These are phyloP conservation scores for Pogostemon cablin DNA, from an alignment of 257 asterid species.

Conservation along the genomic window DNA sequence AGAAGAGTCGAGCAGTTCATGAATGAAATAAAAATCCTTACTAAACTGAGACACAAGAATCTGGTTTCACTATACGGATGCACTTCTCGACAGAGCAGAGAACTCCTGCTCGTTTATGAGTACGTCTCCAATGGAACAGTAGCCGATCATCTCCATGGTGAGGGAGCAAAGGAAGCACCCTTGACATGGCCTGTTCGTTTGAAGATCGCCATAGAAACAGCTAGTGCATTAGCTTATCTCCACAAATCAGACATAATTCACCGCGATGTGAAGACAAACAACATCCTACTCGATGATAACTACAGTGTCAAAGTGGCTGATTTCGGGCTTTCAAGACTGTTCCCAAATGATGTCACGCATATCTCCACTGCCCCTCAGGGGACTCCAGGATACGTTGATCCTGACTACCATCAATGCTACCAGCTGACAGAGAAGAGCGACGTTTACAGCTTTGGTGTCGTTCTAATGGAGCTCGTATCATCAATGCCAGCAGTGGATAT, in stretches of 20 bases:
- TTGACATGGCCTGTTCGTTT: constrained; percentile 51
- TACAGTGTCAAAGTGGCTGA: constrained; percentile 60
- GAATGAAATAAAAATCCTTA: constrained; percentile 57
- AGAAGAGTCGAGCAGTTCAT: constrained; percentile 56
- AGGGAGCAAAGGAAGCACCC: constrained; percentile 21
- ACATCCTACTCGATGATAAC: constrained; percentile 54
- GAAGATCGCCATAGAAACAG: constrained; percentile 58
- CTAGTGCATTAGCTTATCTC: constrained; percentile 56
- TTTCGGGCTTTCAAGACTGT: constrained; percentile 59
- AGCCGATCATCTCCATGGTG: constrained; percentile 64
- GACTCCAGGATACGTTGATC: constrained; percentile 64
- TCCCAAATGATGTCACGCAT: constrained; percentile 46
- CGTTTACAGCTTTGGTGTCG: constrained; percentile 66
- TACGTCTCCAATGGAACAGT: constrained; percentile 58
- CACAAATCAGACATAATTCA: constrained; percentile 58
- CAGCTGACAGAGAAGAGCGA: constrained; percentile 55
- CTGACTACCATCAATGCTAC: constrained; percentile 50
- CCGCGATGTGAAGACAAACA: constrained; percentile 59
- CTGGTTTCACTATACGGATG: constrained; percentile 61
- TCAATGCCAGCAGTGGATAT: constrained; percentile 60
- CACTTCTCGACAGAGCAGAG: constrained; percentile 53
- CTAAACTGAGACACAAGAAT: constrained; percentile 48
- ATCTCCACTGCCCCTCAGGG: constrained; percentile 68
- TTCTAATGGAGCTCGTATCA: constrained; percentile 59
- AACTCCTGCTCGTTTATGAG: constrained; percentile 61